Evolutionary conservation across 352 stramenopile genomes (phyloP).

Genomic region (Pythium guiyangense): DNA sequence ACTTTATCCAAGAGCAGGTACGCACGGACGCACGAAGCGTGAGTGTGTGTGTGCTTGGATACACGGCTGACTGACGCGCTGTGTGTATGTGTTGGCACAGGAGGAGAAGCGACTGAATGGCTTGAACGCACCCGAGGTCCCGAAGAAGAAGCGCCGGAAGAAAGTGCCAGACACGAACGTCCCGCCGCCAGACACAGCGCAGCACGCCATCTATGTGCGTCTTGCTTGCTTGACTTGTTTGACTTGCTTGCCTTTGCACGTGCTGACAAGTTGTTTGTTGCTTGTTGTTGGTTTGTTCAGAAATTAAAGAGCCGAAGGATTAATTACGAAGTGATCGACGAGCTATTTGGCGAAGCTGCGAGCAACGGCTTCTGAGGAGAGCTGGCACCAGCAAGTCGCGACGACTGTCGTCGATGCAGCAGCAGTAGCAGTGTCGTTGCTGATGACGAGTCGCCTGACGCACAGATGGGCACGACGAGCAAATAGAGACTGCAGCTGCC

Average conservation of each 20-base stretch:
- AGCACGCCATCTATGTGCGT: slow-evolving; percentile 87
- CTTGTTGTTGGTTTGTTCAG: slow-evolving; percentile 27
- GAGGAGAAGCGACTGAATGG: slow-evolving; percentile 61
- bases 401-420: background rate
- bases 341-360: slow-evolving; percentile 82
- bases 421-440: too few species aligned
- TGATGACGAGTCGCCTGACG: too few species aligned
- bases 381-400: background rate
- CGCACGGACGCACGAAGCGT: background rate
- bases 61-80: too few species aligned
- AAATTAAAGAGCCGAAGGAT: slow-evolving; percentile 89
- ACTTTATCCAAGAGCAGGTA: slow-evolving; percentile 93
- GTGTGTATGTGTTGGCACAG: too few species aligned
- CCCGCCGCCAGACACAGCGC: slow-evolving; percentile 70
- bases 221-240: background rate
- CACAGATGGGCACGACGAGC: too few species aligned
- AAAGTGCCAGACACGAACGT: slow-evolving; percentile 64
- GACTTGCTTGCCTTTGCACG: slow-evolving; percentile 3
- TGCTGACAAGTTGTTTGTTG: slow-evolving; percentile 6
- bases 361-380: slow-evolving; percentile 64
- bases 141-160: slow-evolving; percentile 75
- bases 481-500: too few species aligned
- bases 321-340: slow-evolving; percentile 88
- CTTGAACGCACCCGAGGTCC: slow-evolving; percentile 46
- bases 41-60: too few species aligned